Base-by-base conservation (phyloP, 2,329 filamentous ascomycete species). In the Monilinia laxa region DNA sequence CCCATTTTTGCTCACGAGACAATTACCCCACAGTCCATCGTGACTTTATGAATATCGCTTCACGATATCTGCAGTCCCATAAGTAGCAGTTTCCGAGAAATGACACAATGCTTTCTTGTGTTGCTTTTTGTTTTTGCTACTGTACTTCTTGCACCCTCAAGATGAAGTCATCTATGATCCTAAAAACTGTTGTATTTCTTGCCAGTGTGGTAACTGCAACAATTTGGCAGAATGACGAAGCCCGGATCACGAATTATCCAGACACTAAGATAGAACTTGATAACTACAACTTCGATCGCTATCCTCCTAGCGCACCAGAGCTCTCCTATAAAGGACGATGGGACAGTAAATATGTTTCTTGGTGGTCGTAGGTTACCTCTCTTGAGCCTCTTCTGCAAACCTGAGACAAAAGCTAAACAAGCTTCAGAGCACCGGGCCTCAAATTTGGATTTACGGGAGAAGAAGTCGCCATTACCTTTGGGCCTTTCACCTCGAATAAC, bases 261-360 rank as follows among this genome's bases (percentile, higher is more conserved):
- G 73, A 81, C 67, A 82, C 81, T 12, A 73, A 74, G 40, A 74
- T 81, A 59, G 73, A 80, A 55, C 68, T 71, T 2, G 71, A 74
- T 12, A 68, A 69, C 20, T 77, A 77, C 57, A 78, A 79, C 45
- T 83, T 81, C 78, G 79, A 75, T 40, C 83, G 78, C 1, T 88
- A 85, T 70, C 76, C 78, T 4, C 79, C 84, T 4, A 79, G 83
- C 72, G 80, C 83, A 1, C 75, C 79, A 1, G 84, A 87, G 71
- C 78, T 88, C 12, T 83, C 83, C 0, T 88, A 87, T 78, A 87
- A 87, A 72, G 86, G 85, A 6, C 79, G 85, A 67, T 88, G 85
- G 85, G 85, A 88, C 73, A 84, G 81, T 45, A 81, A 84, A 70
- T 80, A 84, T 70, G 81, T 87, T 58, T 87, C 83, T 1, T 88